Evolutionary conservation across 2,329 filamentous ascomycete species (phyloP).

Genomic region (Penicillium sp.): DNA sequence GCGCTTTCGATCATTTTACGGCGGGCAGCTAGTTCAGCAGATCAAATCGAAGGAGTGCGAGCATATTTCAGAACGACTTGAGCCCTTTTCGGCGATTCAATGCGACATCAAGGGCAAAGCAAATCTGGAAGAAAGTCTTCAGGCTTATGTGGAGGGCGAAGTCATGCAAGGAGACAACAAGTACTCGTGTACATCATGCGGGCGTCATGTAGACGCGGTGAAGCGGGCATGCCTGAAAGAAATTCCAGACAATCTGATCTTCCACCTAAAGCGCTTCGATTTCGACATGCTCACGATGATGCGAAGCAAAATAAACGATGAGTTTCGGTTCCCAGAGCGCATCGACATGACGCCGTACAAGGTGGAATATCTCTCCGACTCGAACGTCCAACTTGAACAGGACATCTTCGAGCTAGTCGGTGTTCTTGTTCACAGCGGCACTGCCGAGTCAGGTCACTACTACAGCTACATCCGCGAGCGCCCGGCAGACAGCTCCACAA

Average conservation of each 20-base stretch:
- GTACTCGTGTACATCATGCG: slow-evolving; percentile 92
- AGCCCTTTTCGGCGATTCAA: slow-evolving; percentile 91
- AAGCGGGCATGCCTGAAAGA: slow-evolving; percentile 90
- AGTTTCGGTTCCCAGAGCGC: slow-evolving; percentile 77
- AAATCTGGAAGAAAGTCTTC: slow-evolving; percentile 77
- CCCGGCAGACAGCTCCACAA: slow-evolving; percentile 47
- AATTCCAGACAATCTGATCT: slow-evolving; percentile 88
- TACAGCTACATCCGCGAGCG: slow-evolving; percentile 92
- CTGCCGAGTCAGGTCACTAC: slow-evolving; percentile 91
- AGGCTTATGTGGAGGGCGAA: slow-evolving; percentile 94
- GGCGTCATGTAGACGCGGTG: slow-evolving; percentile 84
- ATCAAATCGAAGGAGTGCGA: slow-evolving; percentile 92
- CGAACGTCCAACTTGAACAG: slow-evolving; percentile 51
- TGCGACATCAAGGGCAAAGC: slow-evolving; percentile 93
- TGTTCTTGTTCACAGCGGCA: slow-evolving; percentile 87
- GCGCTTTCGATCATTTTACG: slow-evolving; percentile 76
- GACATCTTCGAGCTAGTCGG: slow-evolving; percentile 94
- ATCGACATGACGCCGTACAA: slow-evolving; percentile 91
- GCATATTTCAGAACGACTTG: slow-evolving; percentile 85
- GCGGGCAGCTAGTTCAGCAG: slow-evolving; percentile 87
- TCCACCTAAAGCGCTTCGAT: slow-evolving; percentile 71
- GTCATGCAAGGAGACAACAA: slow-evolving; percentile 98
- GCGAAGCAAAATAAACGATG: slow-evolving; percentile 91
- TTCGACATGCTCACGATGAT: slow-evolving; percentile 61
- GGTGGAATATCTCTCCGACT: slow-evolving; percentile 72